A percentile compares a stretch with the other conserved stretches of the same genome.
phyloP scores from a whole-genome alignment of 805 yeast species.

The Candida khao-thaluensis region DNA sequence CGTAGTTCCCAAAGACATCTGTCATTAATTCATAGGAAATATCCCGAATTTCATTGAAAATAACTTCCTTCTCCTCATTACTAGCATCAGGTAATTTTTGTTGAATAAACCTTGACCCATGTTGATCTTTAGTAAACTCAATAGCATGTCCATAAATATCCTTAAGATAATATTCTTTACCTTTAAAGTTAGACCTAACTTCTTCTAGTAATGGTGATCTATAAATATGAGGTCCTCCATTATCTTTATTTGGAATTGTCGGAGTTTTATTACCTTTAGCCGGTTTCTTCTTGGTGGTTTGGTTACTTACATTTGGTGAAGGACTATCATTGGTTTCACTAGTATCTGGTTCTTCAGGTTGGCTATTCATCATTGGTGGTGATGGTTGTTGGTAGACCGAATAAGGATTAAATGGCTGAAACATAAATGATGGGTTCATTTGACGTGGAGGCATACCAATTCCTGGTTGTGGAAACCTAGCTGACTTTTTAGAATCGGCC shows the following conservation, averaged over 20 bases:
- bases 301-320: neutral
- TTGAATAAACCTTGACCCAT: slow-evolving; percentile 95
- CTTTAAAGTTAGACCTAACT: slow-evolving; percentile 64
- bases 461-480: slow-evolving; percentile 13
- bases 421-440: slow-evolving; percentile 42
- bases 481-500: neutral
- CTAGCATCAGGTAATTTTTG: slow-evolving; percentile 69
- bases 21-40: slow-evolving; percentile 79
- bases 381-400: slow-evolving; percentile 32
- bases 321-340: slow-evolving; percentile 1
- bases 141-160: slow-evolving; percentile 84
- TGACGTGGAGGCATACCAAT: slow-evolving; percentile 36
- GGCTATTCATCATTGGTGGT: slow-evolving; percentile 2
- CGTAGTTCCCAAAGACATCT: slow-evolving; percentile 97
- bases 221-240: slow-evolving; percentile 48
- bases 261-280: slow-evolving; percentile 5
- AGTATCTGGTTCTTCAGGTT: slow-evolving; percentile 5
- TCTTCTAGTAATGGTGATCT: slow-evolving; percentile 83
- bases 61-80: slow-evolving; percentile 70
- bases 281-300: slow-evolving; percentile 1
- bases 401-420: slow-evolving; percentile 53
- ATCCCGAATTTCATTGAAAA: slow-evolving; percentile 80
- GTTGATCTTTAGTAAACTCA: slow-evolving; percentile 94
- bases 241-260: slow-evolving; percentile 1
- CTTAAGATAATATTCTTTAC: slow-evolving; percentile 58